phyloP scores from a whole-genome alignment of 176 grass and related monocot genomes.

The Ensete glaucum region DNA sequence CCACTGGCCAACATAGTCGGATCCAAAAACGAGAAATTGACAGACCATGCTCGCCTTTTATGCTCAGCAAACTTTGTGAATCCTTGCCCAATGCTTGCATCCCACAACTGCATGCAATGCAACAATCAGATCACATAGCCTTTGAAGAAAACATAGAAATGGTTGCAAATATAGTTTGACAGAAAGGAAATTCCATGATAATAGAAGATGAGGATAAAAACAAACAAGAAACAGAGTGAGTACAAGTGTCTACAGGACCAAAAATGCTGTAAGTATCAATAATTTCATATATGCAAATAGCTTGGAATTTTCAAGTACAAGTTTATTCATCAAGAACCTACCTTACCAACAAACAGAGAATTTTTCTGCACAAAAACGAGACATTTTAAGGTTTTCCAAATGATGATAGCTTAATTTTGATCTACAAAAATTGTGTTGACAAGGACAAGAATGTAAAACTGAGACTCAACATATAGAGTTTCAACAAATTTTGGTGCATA shows the following conservation, averaged over 20 bases:
- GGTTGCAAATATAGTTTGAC: not conserved
- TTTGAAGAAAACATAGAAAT: not conserved
- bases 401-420: too few relatives aligned
- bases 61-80: slow-evolving; percentile 72
- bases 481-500: too few relatives aligned
- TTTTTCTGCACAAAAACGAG: too few relatives aligned
- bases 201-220: not conserved
- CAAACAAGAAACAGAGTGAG: not conserved
- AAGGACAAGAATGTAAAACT: not conserved
- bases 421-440: too few relatives aligned
- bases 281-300: too few relatives aligned
- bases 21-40: slow-evolving; percentile 87
- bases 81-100: slow-evolving; percentile 90
- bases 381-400: too few relatives aligned
- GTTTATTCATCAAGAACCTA: too few relatives aligned
- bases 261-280: not conserved
- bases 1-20: slow-evolving; percentile 91
- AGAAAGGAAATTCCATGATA: not conserved
- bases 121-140: not conserved
- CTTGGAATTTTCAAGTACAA: too few relatives aligned
- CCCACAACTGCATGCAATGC: slow-evolving; percentile 79
- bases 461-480: not conserved
- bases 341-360: too few relatives aligned
- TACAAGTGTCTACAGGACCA: not conserved
- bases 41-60: slow-evolving; percentile 89